These are phyloP conservation scores for Starmerella gropengiesseri DNA, from an alignment of 805 yeast genomes.

Conservation along the genomic window DNA sequence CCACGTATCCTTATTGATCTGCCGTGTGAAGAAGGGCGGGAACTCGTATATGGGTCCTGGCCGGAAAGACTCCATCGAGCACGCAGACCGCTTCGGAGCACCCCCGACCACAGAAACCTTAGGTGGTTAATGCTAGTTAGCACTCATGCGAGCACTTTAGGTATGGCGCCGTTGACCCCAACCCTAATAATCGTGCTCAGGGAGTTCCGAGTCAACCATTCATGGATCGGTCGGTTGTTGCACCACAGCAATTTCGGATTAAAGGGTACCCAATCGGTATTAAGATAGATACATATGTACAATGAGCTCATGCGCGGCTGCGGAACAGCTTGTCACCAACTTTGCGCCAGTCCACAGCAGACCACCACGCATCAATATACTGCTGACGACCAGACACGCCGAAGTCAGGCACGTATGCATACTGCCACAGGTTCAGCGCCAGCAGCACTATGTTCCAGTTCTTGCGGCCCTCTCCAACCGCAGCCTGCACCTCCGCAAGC, in stretches of 20 bases:
- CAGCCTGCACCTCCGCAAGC: conserved; percentile 35
- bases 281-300: conserved; percentile 13
- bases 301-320: conserved; percentile 12
- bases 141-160: too few species aligned
- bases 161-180: too few species aligned
- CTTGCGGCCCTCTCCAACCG: conserved; percentile 27
- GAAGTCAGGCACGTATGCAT: conserved; percentile 75
- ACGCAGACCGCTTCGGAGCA: not conserved
- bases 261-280: too few species aligned
- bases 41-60: conserved; percentile 49
- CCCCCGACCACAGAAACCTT: not conserved
- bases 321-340: conserved; percentile 24
- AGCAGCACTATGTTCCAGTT: conserved; percentile 50
- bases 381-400: conserved; percentile 63
- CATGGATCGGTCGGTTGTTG: too few species aligned
- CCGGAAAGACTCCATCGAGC: conserved; percentile 11
- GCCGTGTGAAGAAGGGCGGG: conserved; percentile 88
- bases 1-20: conserved; percentile 71
- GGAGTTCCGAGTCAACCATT: too few species aligned
- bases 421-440: conserved; percentile 78
- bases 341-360: conserved; percentile 68
- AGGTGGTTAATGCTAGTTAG: too few species aligned
- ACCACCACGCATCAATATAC: conserved; percentile 66
- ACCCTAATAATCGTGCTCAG: too few species aligned
- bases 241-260: too few species aligned